Percentiles rank a stretch among this genome's conserved stretches.
Conservation (phyloP, 495 filamentous ascomycete species). For the Cenococcum geophilum region DNA sequence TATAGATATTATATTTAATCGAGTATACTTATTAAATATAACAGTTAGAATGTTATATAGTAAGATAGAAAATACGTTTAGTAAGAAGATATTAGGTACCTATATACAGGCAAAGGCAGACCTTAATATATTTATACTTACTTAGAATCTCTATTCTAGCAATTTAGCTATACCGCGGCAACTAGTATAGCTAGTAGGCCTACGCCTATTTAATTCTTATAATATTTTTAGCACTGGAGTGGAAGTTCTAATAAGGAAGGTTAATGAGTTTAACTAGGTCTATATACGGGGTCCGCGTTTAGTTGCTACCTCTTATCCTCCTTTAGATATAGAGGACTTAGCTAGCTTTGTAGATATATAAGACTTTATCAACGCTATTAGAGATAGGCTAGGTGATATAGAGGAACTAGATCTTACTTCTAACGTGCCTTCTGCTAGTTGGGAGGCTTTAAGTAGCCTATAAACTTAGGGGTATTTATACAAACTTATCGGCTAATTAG, state of each 20-base stretch:
- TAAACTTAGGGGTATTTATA: not conserved
- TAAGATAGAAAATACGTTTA: not conserved
- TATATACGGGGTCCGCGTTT: not conserved
- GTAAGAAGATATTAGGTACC: not conserved
- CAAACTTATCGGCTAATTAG: not conserved
- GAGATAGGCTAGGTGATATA: not conserved
- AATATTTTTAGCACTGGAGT: not conserved
- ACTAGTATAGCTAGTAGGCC: not conserved
- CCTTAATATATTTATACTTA: no score
- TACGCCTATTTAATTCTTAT: not conserved
- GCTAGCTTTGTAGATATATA: not conserved
- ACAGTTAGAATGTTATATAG: not conserved
- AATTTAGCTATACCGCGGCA: not conserved
- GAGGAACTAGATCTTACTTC: no score
- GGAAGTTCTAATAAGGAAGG: not conserved
- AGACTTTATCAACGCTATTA: not conserved
- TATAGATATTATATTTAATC: no score
- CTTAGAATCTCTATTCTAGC: not conserved
- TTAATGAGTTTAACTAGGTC: not conserved
- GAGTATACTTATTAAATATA: no score
- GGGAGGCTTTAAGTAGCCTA: not conserved
- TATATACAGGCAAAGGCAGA: not conserved
- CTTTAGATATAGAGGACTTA: no score
- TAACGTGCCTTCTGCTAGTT: not conserved
- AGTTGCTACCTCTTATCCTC: not conserved